phyloP scores from a whole-genome alignment of 371 early-diverging fungal genomes.

The Capniomyces stellatus region DNA sequence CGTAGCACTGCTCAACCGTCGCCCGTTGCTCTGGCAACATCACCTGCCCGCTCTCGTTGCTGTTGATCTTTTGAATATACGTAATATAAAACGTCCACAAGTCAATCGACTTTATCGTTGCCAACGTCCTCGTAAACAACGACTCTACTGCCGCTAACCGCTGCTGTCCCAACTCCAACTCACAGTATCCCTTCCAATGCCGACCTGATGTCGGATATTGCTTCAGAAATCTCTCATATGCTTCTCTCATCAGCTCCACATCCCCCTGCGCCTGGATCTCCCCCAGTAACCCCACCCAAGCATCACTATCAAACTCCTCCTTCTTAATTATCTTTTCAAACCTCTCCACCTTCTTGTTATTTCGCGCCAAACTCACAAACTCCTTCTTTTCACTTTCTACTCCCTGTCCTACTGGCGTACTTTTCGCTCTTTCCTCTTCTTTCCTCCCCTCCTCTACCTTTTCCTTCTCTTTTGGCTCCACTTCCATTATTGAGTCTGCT shows the following conservation, averaged over 20 bases:
- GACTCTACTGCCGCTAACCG: conserved; percentile 57
- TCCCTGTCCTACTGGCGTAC: too few species aligned
- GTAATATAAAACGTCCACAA: conserved; percentile 76
- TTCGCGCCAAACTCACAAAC: background rate
- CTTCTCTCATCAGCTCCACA: conserved; percentile 36
- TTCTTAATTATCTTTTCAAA: background rate
- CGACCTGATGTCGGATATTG: conserved; percentile 73
- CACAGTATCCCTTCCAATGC: conserved; percentile 68
- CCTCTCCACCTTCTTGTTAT: background rate
- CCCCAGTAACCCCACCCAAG: conserved; percentile 43
- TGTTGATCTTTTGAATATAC: conserved; percentile 66
- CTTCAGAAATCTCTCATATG: conserved; percentile 51
- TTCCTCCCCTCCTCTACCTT: background rate
- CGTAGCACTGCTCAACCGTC: conserved; percentile 66
- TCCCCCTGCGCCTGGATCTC: conserved; percentile 40
- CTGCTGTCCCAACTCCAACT: conserved; percentile 59
- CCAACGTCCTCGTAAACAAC: conserved; percentile 70
- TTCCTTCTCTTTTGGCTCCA: background rate
- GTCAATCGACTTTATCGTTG: conserved; percentile 61
- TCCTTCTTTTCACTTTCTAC: background rate
- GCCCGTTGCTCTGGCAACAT: conserved; percentile 45
- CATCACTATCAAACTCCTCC: conserved; percentile 30
- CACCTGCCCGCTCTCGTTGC: conserved; percentile 26
- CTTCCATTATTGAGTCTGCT: background rate
- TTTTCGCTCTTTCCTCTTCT: too few species aligned